Base-by-base conservation (phyloP, 1,284 basidiomycete species). In the Ustilago shanxiensis region DNA sequence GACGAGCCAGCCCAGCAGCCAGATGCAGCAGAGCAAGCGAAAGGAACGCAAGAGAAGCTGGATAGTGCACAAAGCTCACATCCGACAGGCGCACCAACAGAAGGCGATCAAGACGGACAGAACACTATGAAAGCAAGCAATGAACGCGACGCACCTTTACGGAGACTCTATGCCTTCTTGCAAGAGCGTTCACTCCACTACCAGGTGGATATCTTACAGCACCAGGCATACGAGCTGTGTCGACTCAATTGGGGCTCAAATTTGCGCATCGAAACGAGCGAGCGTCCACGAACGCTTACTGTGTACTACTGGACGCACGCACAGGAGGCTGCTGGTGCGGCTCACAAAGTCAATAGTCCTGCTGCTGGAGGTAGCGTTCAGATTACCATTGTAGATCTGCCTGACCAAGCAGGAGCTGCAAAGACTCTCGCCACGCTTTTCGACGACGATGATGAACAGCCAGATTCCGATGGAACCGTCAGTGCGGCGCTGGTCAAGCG, bases 191-290 rank as follows among this genome's bases (percentile, higher is more conserved):
- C 84, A 1, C 65, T 85, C 10, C 73, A 83, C 35, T 83, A 85
- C 33, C 83, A 82, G 60, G 72, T 86, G 44, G 79, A 83, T 50
- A 84, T 85, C 41, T 53, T 86, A 28, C 66, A 79, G 20, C 76
- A 77, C 29, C 84, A 86, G 55, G 75, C 81, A 0, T 65, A 76
- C 50, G 75, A 82, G 39, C 69, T 83, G 13, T 57, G 66, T 24
- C 69, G 75, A 1, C 68, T 80, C 37, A 77, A 78, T 22, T 84
- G 83, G 83, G 80, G 80, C 8, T 53, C 59, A 14, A 79, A 73
- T 22, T 53, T 85, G 9, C 68, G 70, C 33, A 66, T 71, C 33
- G 58, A 66, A 37, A 70, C 72, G 2, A 47, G 60, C 18, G 60
- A 68, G 50, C 60, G 67, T 9, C 60, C 76, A 1, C 66, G 77